These are phyloP conservation scores for Heterobasidion irregulare DNA, from an alignment of 1,284 basidiomycete species.

Conservation along the genomic window DNA sequence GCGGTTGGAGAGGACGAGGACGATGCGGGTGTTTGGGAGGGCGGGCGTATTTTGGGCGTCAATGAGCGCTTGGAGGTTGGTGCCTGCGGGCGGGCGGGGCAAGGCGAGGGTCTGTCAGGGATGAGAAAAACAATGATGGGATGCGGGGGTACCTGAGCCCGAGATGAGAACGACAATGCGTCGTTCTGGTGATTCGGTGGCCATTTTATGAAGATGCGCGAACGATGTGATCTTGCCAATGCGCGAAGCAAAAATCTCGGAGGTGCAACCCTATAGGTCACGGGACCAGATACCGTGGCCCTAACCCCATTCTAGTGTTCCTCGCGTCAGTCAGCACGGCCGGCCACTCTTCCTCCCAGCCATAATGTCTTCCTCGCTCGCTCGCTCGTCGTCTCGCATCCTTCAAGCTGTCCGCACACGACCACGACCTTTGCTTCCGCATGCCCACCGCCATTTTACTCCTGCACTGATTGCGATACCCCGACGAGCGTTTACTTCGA, in stretches of 20 bases:
- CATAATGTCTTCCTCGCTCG: neutral
- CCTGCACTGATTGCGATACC: neutral
- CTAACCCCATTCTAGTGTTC: too few species aligned
- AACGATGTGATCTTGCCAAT: too few species aligned
- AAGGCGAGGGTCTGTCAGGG: neutral
- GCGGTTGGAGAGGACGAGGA: slow-evolving; percentile 86
- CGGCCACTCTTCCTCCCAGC: too few species aligned
- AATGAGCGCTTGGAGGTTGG: slow-evolving; percentile 94
- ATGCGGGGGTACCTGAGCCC: slow-evolving; percentile 63
- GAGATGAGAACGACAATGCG: slow-evolving; percentile 66
- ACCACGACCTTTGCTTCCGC: too few species aligned
- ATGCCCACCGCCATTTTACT: neutral
- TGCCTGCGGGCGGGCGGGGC: slow-evolving; percentile 45
- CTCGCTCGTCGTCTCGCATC: slow-evolving; percentile 3
- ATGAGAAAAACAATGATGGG: slow-evolving; percentile 4
- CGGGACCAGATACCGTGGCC: too few species aligned
- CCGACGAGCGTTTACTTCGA: neutral
- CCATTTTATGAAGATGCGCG: too few species aligned
- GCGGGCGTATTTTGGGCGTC: slow-evolving; percentile 68
- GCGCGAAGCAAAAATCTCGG: too few species aligned
- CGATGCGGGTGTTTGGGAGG: slow-evolving; percentile 66
- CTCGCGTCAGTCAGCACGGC: too few species aligned
- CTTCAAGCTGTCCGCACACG: neutral
- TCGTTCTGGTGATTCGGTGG: slow-evolving; percentile 10
- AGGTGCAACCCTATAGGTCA: too few species aligned